A percentile compares a stretch with the other conserved stretches of the same genome.
Conservation (phyloP, 805 yeast species). For the Wickerhamomyces bisporus region DNA sequence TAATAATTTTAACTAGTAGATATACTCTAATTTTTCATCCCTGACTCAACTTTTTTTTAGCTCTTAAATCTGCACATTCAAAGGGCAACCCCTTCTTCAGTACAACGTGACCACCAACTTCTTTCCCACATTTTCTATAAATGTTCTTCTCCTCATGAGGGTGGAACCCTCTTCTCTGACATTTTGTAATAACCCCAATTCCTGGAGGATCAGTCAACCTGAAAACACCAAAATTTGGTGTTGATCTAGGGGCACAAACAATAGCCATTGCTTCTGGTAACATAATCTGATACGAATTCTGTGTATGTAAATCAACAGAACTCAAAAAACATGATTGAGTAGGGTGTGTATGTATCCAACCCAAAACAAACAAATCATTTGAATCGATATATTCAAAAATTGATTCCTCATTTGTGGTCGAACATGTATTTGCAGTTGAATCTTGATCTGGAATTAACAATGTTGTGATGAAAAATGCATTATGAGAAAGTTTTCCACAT, state of each 20-base stretch:
- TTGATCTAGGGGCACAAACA: slow-evolving; percentile 52
- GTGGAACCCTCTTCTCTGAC: slow-evolving; percentile 50
- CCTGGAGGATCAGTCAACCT: slow-evolving; percentile 66
- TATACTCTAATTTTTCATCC: neutral
- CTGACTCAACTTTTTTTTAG: slow-evolving; percentile 2
- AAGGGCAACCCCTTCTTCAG: slow-evolving; percentile 42
- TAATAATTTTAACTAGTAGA: neutral
- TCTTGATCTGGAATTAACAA: slow-evolving; percentile 59
- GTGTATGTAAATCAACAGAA: slow-evolving; percentile 64
- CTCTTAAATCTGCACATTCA: slow-evolving; percentile 43
- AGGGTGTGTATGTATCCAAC: slow-evolving; percentile 76
- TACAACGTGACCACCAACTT: slow-evolving; percentile 44
- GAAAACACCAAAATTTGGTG: slow-evolving; percentile 49
- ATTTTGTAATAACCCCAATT: slow-evolving; percentile 45
- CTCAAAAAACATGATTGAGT: slow-evolving; percentile 67
- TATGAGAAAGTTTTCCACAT: slow-evolving; percentile 55
- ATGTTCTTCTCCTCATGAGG: slow-evolving; percentile 51
- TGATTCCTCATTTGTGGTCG: slow-evolving; percentile 53
- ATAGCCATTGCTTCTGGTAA: slow-evolving; percentile 64
- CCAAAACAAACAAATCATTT: slow-evolving; percentile 55
- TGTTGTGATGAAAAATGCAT: slow-evolving; percentile 60
- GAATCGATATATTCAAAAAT: slow-evolving; percentile 51
- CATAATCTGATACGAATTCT: slow-evolving; percentile 64
- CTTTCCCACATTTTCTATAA: slow-evolving; percentile 41
- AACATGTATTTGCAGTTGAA: slow-evolving; percentile 58